Evolutionary conservation across 1,284 basidiomycete genomes (phyloP).

Genomic region (Melampsora larici-populina): DNA sequence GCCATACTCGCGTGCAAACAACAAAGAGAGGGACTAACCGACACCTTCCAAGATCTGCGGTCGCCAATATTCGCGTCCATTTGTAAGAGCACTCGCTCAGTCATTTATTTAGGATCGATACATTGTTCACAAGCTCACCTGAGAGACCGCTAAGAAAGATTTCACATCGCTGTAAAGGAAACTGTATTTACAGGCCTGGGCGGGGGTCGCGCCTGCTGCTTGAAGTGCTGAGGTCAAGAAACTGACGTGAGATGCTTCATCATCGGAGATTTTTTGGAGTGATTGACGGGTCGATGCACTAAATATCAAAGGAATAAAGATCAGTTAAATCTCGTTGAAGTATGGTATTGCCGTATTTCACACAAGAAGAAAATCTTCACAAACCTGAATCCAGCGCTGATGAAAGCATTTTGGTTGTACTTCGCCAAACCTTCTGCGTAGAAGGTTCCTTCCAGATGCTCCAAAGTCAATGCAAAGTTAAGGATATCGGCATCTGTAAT

Average conservation of each 20-base stretch:
- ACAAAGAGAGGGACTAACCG: constrained; percentile 43
- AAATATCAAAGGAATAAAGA: background rate
- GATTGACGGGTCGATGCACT: constrained; percentile 11
- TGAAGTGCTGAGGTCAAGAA: constrained; percentile 59
- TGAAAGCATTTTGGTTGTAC: constrained; percentile 58
- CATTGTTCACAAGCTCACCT: constrained; percentile 54
- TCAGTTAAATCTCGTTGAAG: too few species aligned
- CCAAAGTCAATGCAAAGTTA: too few species aligned
- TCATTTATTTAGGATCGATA: too few species aligned
- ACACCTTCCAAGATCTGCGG: constrained; percentile 47
- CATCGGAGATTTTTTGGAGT: constrained; percentile 59
- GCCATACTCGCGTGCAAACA: too few species aligned
- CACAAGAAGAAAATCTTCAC: background rate
- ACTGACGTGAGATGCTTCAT: constrained; percentile 62
- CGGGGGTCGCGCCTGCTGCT: constrained; percentile 57
- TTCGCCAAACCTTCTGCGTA: constrained; percentile 53
- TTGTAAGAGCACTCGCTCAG: too few species aligned
- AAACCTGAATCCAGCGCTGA: constrained; percentile 58
- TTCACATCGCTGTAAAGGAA: constrained; percentile 61
- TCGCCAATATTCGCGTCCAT: too few species aligned
- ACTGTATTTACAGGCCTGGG: constrained; percentile 58
- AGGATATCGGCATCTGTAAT: constrained; percentile 54
- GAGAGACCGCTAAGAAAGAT: constrained; percentile 61
- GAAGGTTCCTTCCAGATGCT: constrained; percentile 63
- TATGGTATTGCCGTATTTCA: too few species aligned